phyloP scores from a whole-genome alignment of 1,284 basidiomycete species.

The Termitomyces sp. region DNA sequence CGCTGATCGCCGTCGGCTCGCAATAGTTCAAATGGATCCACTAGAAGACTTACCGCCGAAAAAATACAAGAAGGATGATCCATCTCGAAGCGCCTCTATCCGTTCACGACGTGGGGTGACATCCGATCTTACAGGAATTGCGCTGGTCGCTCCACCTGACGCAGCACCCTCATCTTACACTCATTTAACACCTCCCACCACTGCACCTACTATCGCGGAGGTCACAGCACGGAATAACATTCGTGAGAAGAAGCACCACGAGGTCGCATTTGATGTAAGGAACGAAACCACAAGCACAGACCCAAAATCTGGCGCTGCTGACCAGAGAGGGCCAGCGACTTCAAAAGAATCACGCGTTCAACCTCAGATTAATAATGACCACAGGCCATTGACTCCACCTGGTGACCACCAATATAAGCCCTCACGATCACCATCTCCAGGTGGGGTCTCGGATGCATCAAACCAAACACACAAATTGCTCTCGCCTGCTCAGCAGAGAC shows the following conservation, averaged over 20 bases:
- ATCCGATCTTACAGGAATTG: constrained; percentile 45
- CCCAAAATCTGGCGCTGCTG: constrained; percentile 6
- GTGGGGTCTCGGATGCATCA: constrained; percentile 20
- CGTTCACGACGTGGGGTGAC: constrained; percentile 41
- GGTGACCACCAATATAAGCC: constrained; percentile 20
- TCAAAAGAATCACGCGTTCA: neutral
- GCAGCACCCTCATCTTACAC: constrained; percentile 49
- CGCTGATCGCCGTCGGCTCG: constrained; percentile 58
- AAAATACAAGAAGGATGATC: constrained; percentile 19
- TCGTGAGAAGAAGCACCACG: constrained; percentile 9
- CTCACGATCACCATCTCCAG: constrained; percentile 43
- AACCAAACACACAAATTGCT: constrained; percentile 28
- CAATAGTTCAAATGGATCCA: constrained; percentile 56
- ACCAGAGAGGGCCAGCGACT: neutral
- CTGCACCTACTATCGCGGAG: constrained; percentile 33
- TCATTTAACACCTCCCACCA: constrained; percentile 46
- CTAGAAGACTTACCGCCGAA: constrained; percentile 20
- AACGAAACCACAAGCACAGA: constrained; percentile 6
- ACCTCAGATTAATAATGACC: constrained; percentile 2
- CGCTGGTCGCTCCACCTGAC: constrained; percentile 65
- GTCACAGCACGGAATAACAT: constrained; percentile 12
- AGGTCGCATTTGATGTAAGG: constrained; percentile 8
- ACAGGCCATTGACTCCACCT: constrained; percentile 4
- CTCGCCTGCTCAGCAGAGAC: constrained; percentile 19
- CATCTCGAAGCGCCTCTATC: constrained; percentile 22